A percentile compares a stretch with the other conserved stretches of the same genome.
phyloP scores from a whole-genome alignment of 1,139 yeast genomes.

The Zygosaccharomyces sapae region DNA sequence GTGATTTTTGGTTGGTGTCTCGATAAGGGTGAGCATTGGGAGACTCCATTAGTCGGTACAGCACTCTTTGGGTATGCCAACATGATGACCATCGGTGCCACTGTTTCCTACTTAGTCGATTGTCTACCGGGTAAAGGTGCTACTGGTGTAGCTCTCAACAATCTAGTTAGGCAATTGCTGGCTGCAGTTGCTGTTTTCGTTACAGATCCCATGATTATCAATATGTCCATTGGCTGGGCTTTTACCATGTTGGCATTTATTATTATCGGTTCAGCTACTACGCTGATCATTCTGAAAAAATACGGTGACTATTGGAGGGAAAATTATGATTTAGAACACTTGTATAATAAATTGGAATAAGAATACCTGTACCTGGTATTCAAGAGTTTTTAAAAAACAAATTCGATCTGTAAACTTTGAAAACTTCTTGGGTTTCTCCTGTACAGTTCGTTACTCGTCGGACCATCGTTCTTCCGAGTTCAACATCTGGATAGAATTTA shows the following conservation, averaged over 20 bases:
- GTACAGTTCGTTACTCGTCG: no score
- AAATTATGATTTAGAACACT: constrained; percentile 54
- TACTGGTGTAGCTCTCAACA: constrained; percentile 81
- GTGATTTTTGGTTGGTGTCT: constrained; percentile 82
- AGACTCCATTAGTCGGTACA: constrained; percentile 71
- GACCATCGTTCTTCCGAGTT: no score
- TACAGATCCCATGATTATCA: constrained; percentile 60
- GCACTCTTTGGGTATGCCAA: constrained; percentile 78
- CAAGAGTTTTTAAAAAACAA: no score
- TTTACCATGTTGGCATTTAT: constrained; percentile 63
- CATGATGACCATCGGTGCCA: constrained; percentile 79
- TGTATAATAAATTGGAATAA: constrained; percentile 44
- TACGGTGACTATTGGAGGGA: constrained; percentile 64
- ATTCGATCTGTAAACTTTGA: no score
- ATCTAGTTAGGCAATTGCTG: constrained; percentile 63
- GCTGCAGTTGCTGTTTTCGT: constrained; percentile 77
- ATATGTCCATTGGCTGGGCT: constrained; percentile 68
- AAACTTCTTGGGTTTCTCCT: no score
- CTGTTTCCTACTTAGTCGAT: constrained; percentile 78
- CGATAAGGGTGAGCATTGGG: constrained; percentile 64
- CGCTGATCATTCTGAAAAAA: constrained; percentile 49
- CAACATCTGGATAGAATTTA: no score
- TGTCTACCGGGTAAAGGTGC: constrained; percentile 86
- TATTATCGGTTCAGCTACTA: constrained; percentile 43
- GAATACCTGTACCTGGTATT: background rate